Evolutionary conservation across 805 yeast genomes (phyloP).

Genomic region (Kluyveromyces aestuarii): DNA sequence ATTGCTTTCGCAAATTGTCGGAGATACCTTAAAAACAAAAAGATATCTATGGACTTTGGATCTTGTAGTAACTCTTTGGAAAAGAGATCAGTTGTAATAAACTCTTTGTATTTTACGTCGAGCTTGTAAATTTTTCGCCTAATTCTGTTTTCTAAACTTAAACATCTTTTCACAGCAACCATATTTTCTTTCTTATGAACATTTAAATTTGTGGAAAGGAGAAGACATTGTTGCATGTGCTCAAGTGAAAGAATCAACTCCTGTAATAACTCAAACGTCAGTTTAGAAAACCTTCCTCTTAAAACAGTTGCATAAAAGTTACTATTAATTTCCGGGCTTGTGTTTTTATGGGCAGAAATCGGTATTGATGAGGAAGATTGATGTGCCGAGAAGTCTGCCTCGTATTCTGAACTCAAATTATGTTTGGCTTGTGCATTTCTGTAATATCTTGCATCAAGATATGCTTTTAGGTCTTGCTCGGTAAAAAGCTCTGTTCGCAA

Average conservation of each 20-base stretch:
- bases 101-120: slow-evolving; percentile 29
- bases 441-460: slow-evolving; percentile 5
- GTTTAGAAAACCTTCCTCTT: slow-evolving; percentile 26
- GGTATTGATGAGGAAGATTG: neutral
- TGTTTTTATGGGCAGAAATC: slow-evolving; percentile 12
- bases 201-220: slow-evolving; percentile 4
- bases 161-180: slow-evolving; percentile 6
- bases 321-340: slow-evolving; percentile 2
- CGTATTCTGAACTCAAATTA: no score
- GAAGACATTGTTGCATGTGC: slow-evolving; percentile 13
- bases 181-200: neutral
- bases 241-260: slow-evolving; percentile 27
- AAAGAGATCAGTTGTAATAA: slow-evolving; percentile 30
- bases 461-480: slow-evolving; percentile 10
- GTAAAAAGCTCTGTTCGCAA: slow-evolving; percentile 15
- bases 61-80: slow-evolving; percentile 28
- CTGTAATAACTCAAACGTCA: slow-evolving; percentile 21
- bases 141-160: slow-evolving; percentile 13
- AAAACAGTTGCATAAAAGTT: slow-evolving; percentile 25
- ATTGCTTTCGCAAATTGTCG: slow-evolving; percentile 33
- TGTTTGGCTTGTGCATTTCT: neutral
- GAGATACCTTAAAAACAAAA: slow-evolving; percentile 33
- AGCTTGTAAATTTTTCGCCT: slow-evolving; percentile 25
- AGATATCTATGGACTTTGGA: slow-evolving; percentile 30
- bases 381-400: neutral